Conservation (phyloP, 345 rosid species). For the Cardiospermum halicacabum region DNA sequence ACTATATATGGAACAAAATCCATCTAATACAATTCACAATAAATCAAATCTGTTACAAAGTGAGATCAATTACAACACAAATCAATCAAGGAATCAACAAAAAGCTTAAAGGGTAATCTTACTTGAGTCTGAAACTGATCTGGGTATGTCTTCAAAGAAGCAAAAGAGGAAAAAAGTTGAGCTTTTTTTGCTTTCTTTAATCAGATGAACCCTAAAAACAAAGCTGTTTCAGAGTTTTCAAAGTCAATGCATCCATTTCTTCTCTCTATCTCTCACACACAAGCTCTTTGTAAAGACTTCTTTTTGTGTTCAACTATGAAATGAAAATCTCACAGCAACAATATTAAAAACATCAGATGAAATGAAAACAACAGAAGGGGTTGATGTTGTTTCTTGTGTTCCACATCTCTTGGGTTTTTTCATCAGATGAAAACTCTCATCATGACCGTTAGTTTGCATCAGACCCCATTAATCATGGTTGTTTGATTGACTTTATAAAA, state of each 20-base stretch:
- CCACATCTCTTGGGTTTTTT: not conserved
- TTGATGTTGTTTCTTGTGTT: too few relatives aligned
- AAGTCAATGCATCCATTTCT: slow-evolving; percentile 60
- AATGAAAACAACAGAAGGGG: too few relatives aligned
- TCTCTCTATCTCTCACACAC: slow-evolving; percentile 9
- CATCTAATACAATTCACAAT: not conserved
- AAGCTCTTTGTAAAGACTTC: slow-evolving; percentile 7
- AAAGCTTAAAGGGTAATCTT: slow-evolving; percentile 29
- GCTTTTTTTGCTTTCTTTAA: slow-evolving; percentile 4
- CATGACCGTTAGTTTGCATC: not conserved
- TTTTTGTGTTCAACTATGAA: too few relatives aligned
- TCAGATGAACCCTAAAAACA: slow-evolving; percentile 19
- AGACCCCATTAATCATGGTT: not conserved
- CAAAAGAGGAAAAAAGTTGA: slow-evolving; percentile 16
- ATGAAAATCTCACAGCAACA: not conserved
- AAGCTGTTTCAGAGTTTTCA: slow-evolving; percentile 48
- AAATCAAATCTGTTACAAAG: too few relatives aligned
- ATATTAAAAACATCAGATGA: too few relatives aligned
- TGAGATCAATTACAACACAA: slow-evolving; percentile 15
- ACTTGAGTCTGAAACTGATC: slow-evolving; percentile 42
- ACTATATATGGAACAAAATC: slow-evolving; percentile 15
- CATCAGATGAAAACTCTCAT: not conserved
- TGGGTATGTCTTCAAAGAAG: slow-evolving; percentile 26
- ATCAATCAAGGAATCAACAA: slow-evolving; percentile 15
- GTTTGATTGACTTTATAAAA: not conserved